These are phyloP conservation scores for Saccharomyces hybrid DNA, from an alignment of 1,139 yeast species.

Conservation along the genomic window DNA sequence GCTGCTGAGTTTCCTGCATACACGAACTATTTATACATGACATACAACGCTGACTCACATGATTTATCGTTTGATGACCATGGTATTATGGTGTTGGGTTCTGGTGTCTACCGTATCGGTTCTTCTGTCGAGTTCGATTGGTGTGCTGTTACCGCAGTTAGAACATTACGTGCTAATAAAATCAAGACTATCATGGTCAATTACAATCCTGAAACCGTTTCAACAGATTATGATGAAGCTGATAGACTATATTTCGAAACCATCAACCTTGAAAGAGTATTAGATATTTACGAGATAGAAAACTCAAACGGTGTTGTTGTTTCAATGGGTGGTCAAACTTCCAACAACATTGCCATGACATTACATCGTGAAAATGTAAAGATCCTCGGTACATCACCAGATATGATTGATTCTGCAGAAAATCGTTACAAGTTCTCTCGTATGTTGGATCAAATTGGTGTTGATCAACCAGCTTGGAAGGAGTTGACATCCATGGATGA, in stretches of 20 bases:
- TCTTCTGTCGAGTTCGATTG: conserved; percentile 93
- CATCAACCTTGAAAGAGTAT: conserved; percentile 86
- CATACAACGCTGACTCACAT: conserved; percentile 35
- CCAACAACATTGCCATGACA: conserved; percentile 91
- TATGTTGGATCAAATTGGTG: conserved; percentile 94
- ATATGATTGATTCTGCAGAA: conserved; percentile 97
- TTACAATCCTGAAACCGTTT: conserved; percentile 97
- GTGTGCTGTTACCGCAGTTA: conserved; percentile 94
- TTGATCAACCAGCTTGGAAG: conserved; percentile 99
- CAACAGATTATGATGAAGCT: conserved; percentile 97
- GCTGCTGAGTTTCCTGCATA: too few species aligned
- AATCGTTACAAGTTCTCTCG: conserved; percentile 96
- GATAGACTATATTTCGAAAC: conserved; percentile 96
- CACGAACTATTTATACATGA: too few species aligned
- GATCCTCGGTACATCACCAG: conserved; percentile 95
- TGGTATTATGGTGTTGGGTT: conserved; percentile 85
- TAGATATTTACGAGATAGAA: too few species aligned
- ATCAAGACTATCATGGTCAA: conserved; percentile 93
- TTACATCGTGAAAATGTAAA: conserved; percentile 93
- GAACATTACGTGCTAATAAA: conserved; percentile 84
- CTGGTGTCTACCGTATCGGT: conserved; percentile 93
- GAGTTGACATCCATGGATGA: conserved; percentile 91
- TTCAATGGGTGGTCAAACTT: conserved; percentile 98
- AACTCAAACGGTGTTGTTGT: conserved; percentile 95
- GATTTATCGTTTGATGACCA: conserved; percentile 81